Conservation (phyloP, 306 rosid genomes). For the Quercus robur region DNA sequence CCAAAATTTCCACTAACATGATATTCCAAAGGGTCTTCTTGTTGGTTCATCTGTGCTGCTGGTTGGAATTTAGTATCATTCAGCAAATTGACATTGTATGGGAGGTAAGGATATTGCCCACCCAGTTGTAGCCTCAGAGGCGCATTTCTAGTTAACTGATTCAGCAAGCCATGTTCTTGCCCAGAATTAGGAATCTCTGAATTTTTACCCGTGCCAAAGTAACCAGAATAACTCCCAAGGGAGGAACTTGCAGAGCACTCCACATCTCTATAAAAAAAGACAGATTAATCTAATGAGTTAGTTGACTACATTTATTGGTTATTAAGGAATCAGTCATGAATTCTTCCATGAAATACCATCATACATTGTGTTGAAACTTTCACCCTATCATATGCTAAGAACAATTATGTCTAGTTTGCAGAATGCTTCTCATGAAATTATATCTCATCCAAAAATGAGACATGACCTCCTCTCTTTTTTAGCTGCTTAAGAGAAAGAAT, state of each 20-base stretch:
- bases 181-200: constrained; percentile 45
- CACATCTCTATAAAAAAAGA: constrained; percentile 51
- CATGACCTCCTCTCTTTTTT: not conserved
- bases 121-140: constrained; percentile 53
- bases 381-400: not conserved
- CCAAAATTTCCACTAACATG: constrained; percentile 65
- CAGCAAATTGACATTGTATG: constrained; percentile 58
- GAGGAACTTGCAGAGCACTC: constrained; percentile 67
- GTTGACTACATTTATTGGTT: not conserved
- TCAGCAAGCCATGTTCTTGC: constrained; percentile 42
- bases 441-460: not conserved
- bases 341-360: constrained; percentile 4
- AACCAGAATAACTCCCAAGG: constrained; percentile 52
- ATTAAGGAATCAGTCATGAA: not conserved
- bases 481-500: not conserved
- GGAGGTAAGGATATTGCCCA: constrained; percentile 63
- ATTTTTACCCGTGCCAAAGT: constrained; percentile 45
- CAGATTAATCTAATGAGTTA: constrained; percentile 1
- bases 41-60: constrained; percentile 50
- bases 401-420: not conserved
- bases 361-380: not conserved
- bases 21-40: constrained; percentile 56
- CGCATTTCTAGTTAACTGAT: constrained; percentile 40
- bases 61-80: constrained; percentile 59
- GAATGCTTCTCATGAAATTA: not conserved